These are phyloP conservation scores for Pseudogymnoascus sp. DNA, from an alignment of 2,329 filamentous ascomycete genomes.

Conservation along the genomic window DNA sequence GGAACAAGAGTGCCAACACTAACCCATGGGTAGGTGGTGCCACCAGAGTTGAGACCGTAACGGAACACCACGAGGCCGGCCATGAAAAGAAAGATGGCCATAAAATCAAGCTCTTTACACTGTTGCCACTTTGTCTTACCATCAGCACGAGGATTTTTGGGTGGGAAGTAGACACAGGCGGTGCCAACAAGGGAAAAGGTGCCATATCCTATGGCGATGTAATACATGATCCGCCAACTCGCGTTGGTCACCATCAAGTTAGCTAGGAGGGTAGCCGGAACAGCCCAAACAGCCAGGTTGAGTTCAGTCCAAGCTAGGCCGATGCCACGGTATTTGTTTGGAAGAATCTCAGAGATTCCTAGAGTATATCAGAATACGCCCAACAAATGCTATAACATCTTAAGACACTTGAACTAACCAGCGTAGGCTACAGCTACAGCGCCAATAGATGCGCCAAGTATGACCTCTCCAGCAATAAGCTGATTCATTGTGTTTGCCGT, in stretches of 20 bases:
- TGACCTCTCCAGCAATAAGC: background rate
- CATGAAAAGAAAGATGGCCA: constrained; percentile 8
- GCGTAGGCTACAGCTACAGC: background rate
- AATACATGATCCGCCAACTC: constrained; percentile 39
- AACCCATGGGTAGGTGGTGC: too few species aligned
- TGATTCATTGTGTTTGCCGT: background rate
- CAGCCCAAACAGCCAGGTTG: constrained; percentile 22
- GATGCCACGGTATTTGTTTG: constrained; percentile 35
- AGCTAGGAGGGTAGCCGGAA: constrained; percentile 23
- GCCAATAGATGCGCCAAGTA: background rate
- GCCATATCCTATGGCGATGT: constrained; percentile 31
- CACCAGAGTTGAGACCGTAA: too few species aligned
- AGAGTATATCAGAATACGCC: constrained; percentile 24
- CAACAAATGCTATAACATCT: constrained; percentile 12
- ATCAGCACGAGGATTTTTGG: constrained; percentile 26
- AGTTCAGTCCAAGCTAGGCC: constrained; percentile 27
- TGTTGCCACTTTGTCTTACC: constrained; percentile 26
- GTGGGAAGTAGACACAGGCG: constrained; percentile 27
- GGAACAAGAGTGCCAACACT: too few species aligned
- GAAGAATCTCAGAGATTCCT: constrained; percentile 38
- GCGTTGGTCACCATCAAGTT: constrained; percentile 30
- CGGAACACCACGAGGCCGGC: too few species aligned
- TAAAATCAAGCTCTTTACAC: constrained; percentile 26
- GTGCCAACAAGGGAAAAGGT: constrained; percentile 23
- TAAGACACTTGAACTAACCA: background rate